Base-by-base conservation (phyloP, 2,329 filamentous ascomycete genomes). In the Alternaria solani region DNA sequence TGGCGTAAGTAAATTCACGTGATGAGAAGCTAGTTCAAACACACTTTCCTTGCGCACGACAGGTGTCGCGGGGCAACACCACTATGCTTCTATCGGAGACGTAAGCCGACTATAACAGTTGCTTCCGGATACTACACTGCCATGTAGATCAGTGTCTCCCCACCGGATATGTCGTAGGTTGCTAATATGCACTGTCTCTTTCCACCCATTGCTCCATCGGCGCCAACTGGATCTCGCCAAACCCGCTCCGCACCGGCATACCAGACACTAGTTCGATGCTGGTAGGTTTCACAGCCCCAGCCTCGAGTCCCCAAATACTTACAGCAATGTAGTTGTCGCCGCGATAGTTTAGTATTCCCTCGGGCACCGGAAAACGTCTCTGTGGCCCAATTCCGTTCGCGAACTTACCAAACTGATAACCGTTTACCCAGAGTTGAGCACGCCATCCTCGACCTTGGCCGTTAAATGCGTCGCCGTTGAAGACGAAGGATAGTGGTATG, bases 361-460 rank as follows among this genome's bases (percentile, higher is more conserved):
- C 86, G 0, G 90, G 90, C 0, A 93, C 89, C 2, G 89, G 89
- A 68, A 88, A 93, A 0, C 76, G 80, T 0, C 83, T 86, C 78
- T 93, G 90, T 1, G 91, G 91, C 0, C 91, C 91, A 39, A 93
- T 82, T 57, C 91, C 89, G 71, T 88, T 88, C 26, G 85, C 77
- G 64, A 86, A 88, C 72, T 88, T 88, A 6, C 85, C 87, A 65
- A 88, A 92, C 70, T 92, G 90, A 74, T 88, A 93, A 1, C 90
- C 91, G 68, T 93, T 92, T 38, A 93, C 88, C 71, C 85, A 93
- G 2, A 92, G 76, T 66, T 89, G 84, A 1, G 82, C 86, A 16
- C 89, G 82, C 64, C 88, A 90, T 12, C 55, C 62, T 34, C 59
- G 66, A 8, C 53, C 67, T 56, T 59, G 67, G 18, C 61, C 72